Evolutionary conservation across 2,329 filamentous ascomycete genomes (phyloP), one percentile per base, ranked within the genome.

Genomic region (Penicillium sumatraense): DNA sequence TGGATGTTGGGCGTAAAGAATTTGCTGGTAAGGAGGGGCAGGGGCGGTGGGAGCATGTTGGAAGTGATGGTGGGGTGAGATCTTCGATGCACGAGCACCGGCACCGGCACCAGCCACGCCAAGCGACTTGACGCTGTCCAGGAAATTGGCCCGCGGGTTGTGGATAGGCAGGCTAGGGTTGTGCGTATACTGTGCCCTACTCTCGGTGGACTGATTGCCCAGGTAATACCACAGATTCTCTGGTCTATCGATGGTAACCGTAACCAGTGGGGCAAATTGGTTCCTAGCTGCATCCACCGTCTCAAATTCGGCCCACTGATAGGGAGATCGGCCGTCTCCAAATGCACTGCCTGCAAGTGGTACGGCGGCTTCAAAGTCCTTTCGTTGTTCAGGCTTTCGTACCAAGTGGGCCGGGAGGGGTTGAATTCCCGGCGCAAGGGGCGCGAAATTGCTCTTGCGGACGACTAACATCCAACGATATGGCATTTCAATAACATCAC

Each of bases 141-240:
- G 71, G 73, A 81, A 81, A 72, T 80, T 80, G 57, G 78, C 75
- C 58, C 75, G 72, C 59, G 75, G 73, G 66, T 81, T 80, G 73
- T 80, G 76, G 59, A 75, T 64, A 56, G 66, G 62, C 54, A 79
- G 80, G 55, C 75, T 77, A 40, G 83, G 85, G 74, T 96, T 87
- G 66, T 95, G 90, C 4, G 93, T 96, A 75, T 95, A 99, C 71
- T 96, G 91, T 23, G 92, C 88, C 72, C 88, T 92, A 51, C 91
- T 89, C 68, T 98, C 93, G 6, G 93, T 97, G 20, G 93, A 98
- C 18, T 83, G 85, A 71, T 86, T 86, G 27, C 91, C 91, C 57
- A 99, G 82, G 72, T 97, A 98, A 76, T 91, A 85, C 91, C 93
- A 98, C 16, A 96, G 73, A 69, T 90, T 88, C 58, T 93, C 84